Percentiles rank a stretch among this genome's conserved stretches.
phyloP scores from a whole-genome alignment of 768 basidiomycete genomes.

The Boletus huronensis region DNA sequence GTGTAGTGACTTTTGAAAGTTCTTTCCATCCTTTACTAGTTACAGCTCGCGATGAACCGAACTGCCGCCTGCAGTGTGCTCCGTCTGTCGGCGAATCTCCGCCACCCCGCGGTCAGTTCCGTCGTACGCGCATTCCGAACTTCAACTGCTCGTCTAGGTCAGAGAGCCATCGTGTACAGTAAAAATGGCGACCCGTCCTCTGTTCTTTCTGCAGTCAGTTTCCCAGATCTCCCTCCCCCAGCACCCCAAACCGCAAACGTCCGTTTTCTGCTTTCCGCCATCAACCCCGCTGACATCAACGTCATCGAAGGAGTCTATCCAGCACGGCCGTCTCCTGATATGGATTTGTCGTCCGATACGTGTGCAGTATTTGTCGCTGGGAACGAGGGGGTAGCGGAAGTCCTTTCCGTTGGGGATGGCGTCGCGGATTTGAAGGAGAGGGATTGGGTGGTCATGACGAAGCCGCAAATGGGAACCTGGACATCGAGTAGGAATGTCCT shows the following conservation, averaged over 20 bases:
- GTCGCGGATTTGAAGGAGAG: constrained; percentile 46
- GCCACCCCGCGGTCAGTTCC: not conserved
- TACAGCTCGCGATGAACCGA: constrained; percentile 4
- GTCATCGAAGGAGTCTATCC: constrained; percentile 85
- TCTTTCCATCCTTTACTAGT: not conserved
- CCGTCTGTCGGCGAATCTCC: not conserved
- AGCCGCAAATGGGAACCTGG: constrained; percentile 77
- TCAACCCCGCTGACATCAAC: constrained; percentile 82
- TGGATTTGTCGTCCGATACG: constrained; percentile 34
- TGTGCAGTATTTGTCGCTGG: constrained; percentile 59
- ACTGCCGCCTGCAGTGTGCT: not conserved
- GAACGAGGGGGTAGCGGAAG: constrained; percentile 72
- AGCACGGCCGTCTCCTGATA: constrained; percentile 44
- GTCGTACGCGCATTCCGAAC: constrained; percentile 28
- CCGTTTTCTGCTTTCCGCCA: constrained; percentile 64
- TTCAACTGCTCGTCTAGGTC: constrained; percentile 31
- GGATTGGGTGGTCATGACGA: constrained; percentile 76
- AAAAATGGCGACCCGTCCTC: constrained; percentile 56
- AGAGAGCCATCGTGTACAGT: constrained; percentile 66
- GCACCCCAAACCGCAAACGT: constrained; percentile 58
- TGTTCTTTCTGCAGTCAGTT: constrained; percentile 55
- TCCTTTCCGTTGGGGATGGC: constrained; percentile 56
- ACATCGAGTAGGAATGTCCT: constrained; percentile 50
- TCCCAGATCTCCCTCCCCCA: constrained; percentile 51
- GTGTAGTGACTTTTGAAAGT: not conserved